Evolutionary conservation across 192 early-diverging fungal genomes (phyloP).

Genomic region (Rhizophagus sp.): DNA sequence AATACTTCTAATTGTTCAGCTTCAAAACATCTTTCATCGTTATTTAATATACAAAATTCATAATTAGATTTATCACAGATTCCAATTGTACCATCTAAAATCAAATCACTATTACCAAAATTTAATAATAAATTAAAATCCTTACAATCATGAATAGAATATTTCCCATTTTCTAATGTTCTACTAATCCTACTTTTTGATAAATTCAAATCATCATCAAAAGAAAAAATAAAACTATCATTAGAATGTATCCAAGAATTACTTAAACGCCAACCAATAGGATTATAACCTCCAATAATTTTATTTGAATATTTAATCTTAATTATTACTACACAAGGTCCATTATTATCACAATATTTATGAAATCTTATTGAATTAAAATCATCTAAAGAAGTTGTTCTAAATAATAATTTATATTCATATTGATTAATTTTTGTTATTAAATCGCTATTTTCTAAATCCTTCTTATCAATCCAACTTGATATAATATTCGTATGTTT

Average conservation of each 20-base stretch:
- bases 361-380: not conserved
- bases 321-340: not conserved
- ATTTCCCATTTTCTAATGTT: not conserved
- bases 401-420: not conserved
- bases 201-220: not conserved
- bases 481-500: not conserved
- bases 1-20: not conserved
- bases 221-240: conserved; percentile 17
- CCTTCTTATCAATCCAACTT: not conserved
- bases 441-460: not conserved
- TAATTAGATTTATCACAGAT: not conserved
- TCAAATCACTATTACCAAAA: not conserved
- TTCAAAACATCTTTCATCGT: not conserved
- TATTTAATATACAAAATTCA: not conserved
- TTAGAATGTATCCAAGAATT: not conserved
- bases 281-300: conserved; percentile 22
- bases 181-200: not conserved
- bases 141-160: not conserved
- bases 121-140: not conserved
- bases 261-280: not conserved
- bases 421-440: not conserved
- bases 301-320: not conserved
- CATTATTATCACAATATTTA: not conserved
- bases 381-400: not conserved
- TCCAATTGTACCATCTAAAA: not conserved